These are phyloP conservation scores for Suillus weaverae DNA, from an alignment of 768 basidiomycete species.

Conservation along the genomic window DNA sequence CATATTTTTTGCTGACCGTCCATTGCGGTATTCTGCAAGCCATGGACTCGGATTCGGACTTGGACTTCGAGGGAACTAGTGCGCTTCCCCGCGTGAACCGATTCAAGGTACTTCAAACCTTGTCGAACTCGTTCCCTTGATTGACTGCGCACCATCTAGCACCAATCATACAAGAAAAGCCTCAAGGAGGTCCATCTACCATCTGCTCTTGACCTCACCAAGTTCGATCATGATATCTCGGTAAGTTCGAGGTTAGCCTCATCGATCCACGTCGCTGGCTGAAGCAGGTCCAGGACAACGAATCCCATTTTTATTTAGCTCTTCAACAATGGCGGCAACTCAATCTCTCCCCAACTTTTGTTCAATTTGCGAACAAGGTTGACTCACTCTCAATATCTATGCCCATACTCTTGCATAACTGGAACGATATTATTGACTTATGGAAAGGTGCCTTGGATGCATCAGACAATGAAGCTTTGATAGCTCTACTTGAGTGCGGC, in stretches of 20 bases:
- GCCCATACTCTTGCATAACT: conserved; percentile 80
- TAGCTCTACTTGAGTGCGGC: conserved; percentile 74
- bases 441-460: conserved; percentile 61
- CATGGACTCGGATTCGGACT: conserved; percentile 6
- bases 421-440: conserved; percentile 61
- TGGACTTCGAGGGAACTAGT: conserved; percentile 6
- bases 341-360: conserved; percentile 74
- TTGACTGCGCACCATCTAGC: conserved; percentile 37
- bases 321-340: conserved; percentile 78
- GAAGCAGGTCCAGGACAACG: conserved; percentile 55
- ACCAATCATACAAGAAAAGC: conserved; percentile 69
- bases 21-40: neutral
- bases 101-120: conserved; percentile 40
- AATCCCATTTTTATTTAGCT: conserved; percentile 75
- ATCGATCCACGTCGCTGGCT: neutral
- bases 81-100: conserved; percentile 42
- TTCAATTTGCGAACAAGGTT: conserved; percentile 63
- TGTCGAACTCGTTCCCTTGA: neutral
- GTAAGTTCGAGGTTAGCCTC: conserved; percentile 30
- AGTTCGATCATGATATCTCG: conserved; percentile 60
- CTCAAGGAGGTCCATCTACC: conserved; percentile 74
- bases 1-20: neutral
- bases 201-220: conserved; percentile 55
- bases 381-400: conserved; percentile 69
- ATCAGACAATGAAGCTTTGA: conserved; percentile 72